A percentile compares a stretch with the other conserved stretches of the same genome.
phyloP scores from a whole-genome alignment of 805 yeast species.

The Metschnikowia gelsemii region DNA sequence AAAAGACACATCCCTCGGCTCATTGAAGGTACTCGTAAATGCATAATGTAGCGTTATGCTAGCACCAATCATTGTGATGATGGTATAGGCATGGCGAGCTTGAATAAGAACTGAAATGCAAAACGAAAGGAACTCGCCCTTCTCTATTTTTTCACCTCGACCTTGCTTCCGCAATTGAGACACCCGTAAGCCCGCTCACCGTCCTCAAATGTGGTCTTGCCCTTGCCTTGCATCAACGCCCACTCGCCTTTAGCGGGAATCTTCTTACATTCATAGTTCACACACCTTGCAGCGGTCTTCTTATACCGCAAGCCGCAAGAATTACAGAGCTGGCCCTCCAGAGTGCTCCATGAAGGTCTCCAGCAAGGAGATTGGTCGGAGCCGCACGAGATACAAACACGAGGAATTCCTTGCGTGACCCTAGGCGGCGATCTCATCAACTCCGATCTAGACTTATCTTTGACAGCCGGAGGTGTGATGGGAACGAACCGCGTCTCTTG shows the following conservation, averaged over 20 bases:
- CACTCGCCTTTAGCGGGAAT: constrained; percentile 97
- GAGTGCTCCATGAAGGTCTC: constrained; percentile 94
- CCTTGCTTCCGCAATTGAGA: constrained; percentile 44
- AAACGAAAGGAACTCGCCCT: not conserved
- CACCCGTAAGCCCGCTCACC: constrained; percentile 41
- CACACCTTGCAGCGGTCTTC: constrained; percentile 89
- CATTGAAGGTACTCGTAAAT: too few species aligned
- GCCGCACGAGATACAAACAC: constrained; percentile 87
- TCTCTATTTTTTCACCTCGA: constrained; percentile 34
- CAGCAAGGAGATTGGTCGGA: constrained; percentile 94
- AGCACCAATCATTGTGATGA: too few species aligned
- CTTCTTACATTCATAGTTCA: constrained; percentile 69
- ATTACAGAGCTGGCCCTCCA: constrained; percentile 94
- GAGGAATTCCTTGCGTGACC: constrained; percentile 27
- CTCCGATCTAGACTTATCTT: constrained; percentile 31
- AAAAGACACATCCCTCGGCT: too few species aligned
- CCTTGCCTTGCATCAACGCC: constrained; percentile 79
- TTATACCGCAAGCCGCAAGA: constrained; percentile 94
- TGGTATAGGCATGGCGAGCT: not conserved
- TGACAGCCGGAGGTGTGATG: constrained; percentile 41
- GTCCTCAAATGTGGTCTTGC: constrained; percentile 43
- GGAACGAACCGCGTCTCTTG: constrained; percentile 32
- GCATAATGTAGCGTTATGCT: too few species aligned
- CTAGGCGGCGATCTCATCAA: constrained; percentile 35
- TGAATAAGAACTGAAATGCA: constrained; percentile 1